Evolutionary conservation across 2,329 filamentous ascomycete genomes (phyloP).

Genomic region (Lecanicillium sp.): DNA sequence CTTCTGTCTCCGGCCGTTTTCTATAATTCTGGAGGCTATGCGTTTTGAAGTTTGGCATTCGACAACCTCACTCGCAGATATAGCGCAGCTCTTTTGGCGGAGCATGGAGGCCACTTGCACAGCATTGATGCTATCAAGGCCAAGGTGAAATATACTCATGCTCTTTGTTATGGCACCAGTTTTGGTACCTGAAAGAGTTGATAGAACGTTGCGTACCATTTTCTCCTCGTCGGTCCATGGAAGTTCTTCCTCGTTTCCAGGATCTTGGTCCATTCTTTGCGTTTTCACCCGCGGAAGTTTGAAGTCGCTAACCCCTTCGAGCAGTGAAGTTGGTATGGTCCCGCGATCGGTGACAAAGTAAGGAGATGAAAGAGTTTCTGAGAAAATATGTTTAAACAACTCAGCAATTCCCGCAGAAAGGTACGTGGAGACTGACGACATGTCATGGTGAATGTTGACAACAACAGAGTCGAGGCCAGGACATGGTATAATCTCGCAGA

Average conservation of each 20-base stretch:
- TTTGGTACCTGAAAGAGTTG: constrained; percentile 47
- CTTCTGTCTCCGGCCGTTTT: background rate
- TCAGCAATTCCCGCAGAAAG: constrained; percentile 20
- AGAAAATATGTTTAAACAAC: constrained; percentile 22
- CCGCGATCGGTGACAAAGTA: constrained; percentile 14
- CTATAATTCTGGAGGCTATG: constrained; percentile 20
- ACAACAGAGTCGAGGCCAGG: constrained; percentile 41
- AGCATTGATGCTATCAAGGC: constrained; percentile 84
- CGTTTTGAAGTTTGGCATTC: constrained; percentile 44
- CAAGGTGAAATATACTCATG: constrained; percentile 79
- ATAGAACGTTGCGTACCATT: constrained; percentile 47
- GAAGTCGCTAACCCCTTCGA: constrained; percentile 10
- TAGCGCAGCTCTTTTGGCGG: constrained; percentile 45
- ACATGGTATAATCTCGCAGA: constrained; percentile 65
- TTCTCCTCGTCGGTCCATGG: constrained; percentile 14
- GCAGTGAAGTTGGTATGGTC: constrained; percentile 15
- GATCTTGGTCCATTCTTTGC: constrained; percentile 8
- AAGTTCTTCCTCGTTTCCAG: constrained; percentile 6
- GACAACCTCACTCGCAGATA: constrained; percentile 69
- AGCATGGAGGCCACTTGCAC: constrained; percentile 67
- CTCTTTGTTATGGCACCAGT: constrained; percentile 42
- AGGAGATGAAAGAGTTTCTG: constrained; percentile 17
- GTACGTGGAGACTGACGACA: constrained; percentile 26
- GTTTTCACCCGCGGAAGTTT: constrained; percentile 12
- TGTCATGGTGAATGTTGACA: constrained; percentile 57